Conservation (phyloP, 352 stramenopile genomes). For the Phytophthora meadii region DNA sequence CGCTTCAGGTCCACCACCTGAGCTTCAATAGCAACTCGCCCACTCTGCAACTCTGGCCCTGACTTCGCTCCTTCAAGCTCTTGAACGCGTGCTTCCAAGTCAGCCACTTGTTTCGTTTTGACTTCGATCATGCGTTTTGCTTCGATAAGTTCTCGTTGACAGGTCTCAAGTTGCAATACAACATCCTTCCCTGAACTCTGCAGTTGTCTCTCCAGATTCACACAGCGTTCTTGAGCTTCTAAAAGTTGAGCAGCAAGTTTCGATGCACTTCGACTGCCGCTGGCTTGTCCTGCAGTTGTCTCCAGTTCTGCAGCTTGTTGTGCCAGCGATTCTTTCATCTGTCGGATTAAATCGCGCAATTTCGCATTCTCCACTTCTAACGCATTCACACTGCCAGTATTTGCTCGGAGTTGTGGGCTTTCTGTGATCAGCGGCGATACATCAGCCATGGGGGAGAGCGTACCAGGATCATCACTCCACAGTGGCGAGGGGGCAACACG, state of each 20-base stretch:
- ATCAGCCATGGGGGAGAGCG: conserved; percentile 52
- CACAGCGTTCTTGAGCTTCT: conserved; percentile 49
- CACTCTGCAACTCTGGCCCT: conserved; percentile 24
- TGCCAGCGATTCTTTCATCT: conserved; percentile 76
- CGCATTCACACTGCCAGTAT: conserved; percentile 9
- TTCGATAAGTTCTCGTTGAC: conserved; percentile 52
- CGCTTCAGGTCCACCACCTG: conserved; percentile 50
- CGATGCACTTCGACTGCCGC: conserved; percentile 19
- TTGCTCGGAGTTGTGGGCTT: conserved; percentile 35
- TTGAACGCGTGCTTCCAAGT: conserved; percentile 48
- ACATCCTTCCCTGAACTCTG: conserved; percentile 16
- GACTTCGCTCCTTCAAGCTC: conserved; percentile 23
- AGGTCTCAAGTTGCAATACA: conserved; percentile 44
- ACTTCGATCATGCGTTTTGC: conserved; percentile 47
- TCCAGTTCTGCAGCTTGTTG: conserved; percentile 53
- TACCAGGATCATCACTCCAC: conserved; percentile 76
- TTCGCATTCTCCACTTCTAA: conserved; percentile 69
- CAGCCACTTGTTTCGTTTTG: conserved; percentile 51
- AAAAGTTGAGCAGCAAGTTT: conserved; percentile 37
- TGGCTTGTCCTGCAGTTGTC: conserved; percentile 8
- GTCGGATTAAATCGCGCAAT: conserved; percentile 73
- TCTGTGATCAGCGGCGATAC: conserved; percentile 63
- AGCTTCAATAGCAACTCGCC: conserved; percentile 33
- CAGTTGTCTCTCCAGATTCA: conserved; percentile 52
- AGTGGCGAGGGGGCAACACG: conserved; percentile 51